Evolutionary conservation across 257 asterid genomes (phyloP), one percentile per base, ranked within the genome.

Genomic region (Nicotiana knightiana): DNA sequence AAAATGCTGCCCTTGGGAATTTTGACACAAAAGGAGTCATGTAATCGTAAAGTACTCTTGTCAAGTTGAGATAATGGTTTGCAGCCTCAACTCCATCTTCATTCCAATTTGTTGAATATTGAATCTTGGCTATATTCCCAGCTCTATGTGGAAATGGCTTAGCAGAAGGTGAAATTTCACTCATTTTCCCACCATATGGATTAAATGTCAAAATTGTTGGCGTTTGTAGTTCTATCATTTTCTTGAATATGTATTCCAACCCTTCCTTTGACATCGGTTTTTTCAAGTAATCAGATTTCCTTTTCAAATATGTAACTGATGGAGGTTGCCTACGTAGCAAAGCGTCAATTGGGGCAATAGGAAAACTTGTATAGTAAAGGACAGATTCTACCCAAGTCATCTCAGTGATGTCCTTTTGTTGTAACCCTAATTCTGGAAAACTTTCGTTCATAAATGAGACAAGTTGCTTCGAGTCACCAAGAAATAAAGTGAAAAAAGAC

Each of bases 91-190:
- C 86, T 3, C 86, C 89, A 13, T 83, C 90, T 6, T 88, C 91
- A 46, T 80, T 53, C 97, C 97, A 93, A 81, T 67, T 82, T 0
- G 85, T 81, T 0, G 88, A 62, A 13, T 91, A 93, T 54, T 89
- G 89, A n/a, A 91, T 89, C 70, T 89, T 88, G 84, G 68, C 90
- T 1, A 90, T 24, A 77, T 89, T 91, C 3, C 97, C 95, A n/a
- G 86, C 87, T n/a, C 97, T 84, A 59, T 91, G 96, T 1, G 97
- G 96, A 28, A 91, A 87, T 11, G 97, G 93, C 3, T 89, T 90
- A 11, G 83, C 89, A 0, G 90, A 53, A 21, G 82, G 89, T 18
- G 93, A 51, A 0, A 90, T 88, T 54, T 89, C 90, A 21, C 80
- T 80, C 91, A 89, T 91, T 75, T 83, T 85, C 2, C 97, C 97